These are phyloP conservation scores for Yamadazyma scolyti DNA, from an alignment of 805 yeast genomes.

Conservation along the genomic window DNA sequence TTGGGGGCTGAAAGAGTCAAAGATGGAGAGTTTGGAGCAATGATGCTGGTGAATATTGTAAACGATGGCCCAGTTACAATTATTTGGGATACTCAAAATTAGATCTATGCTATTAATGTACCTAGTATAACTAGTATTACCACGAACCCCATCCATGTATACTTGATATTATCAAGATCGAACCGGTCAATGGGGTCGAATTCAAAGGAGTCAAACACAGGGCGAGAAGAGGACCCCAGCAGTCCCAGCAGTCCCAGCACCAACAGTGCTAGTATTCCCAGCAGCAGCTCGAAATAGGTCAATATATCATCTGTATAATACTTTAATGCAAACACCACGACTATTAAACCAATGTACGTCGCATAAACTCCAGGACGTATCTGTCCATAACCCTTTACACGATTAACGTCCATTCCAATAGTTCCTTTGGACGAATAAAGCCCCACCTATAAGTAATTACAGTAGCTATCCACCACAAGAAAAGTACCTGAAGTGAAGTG, in stretches of 20 bases:
- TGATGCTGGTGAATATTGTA: slow-evolving; percentile 89
- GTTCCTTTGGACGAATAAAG: background rate
- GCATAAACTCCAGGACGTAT: too few relatives aligned
- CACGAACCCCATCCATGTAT: slow-evolving; percentile 14
- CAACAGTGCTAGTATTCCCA: too few relatives aligned
- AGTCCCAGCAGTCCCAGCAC: too few relatives aligned
- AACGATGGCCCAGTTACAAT: slow-evolving; percentile 96
- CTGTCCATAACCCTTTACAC: too few relatives aligned
- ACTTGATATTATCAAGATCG: slow-evolving; percentile 18
- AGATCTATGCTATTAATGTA: slow-evolving; percentile 3
- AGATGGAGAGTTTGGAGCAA: slow-evolving; percentile 92
- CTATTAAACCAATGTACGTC: too few relatives aligned
- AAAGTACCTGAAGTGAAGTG: slow-evolving; percentile 2
- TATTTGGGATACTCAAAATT: slow-evolving; percentile 64
- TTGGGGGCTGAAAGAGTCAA: slow-evolving; percentile 57
- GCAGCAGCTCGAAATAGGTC: too few relatives aligned
- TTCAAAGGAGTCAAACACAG: slow-evolving; percentile 19
- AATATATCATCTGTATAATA: too few relatives aligned
- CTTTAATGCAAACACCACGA: too few relatives aligned
- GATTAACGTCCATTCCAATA: slow-evolving; percentile 2
- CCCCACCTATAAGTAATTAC: slow-evolving; percentile 9
- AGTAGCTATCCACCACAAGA: slow-evolving; percentile 4
- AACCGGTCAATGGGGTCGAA: slow-evolving; percentile 29
- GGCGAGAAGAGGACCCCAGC: too few relatives aligned
- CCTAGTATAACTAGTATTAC: slow-evolving; percentile 4